Evolutionary conservation across 2,329 filamentous ascomycete genomes (phyloP).

Genomic region (Diaporthe amygdali): DNA sequence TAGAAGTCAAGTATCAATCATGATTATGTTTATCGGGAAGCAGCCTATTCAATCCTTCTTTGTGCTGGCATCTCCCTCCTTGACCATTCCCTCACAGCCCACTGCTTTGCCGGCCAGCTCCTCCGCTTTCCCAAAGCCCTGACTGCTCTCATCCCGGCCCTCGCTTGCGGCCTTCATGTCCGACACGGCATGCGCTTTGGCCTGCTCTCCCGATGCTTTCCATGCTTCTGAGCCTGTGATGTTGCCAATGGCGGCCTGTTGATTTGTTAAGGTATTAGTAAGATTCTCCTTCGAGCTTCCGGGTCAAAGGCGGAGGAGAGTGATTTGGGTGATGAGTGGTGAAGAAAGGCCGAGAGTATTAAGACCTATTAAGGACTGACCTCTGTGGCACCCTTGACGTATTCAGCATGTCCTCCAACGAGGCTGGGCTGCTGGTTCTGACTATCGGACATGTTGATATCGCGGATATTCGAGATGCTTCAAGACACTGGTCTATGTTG

Average conservation of each 20-base stretch:
- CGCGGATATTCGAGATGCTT: background rate
- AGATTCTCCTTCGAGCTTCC: background rate
- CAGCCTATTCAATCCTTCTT: conserved; percentile 32
- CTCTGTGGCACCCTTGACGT: conserved; percentile 71
- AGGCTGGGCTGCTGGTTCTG: conserved; percentile 60
- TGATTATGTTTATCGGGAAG: no score
- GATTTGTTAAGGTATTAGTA: background rate
- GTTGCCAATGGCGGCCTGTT: conserved; percentile 62
- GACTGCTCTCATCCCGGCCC: conserved; percentile 54
- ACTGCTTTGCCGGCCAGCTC: conserved; percentile 67
- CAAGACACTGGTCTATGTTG: no score
- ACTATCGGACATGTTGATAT: conserved; percentile 21
- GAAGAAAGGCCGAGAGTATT: no score
- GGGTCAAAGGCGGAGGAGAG: background rate
- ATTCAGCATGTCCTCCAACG: conserved; percentile 68
- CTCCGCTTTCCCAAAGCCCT: conserved; percentile 68
- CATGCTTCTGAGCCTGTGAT: conserved; percentile 67
- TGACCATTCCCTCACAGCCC: conserved; percentile 73
- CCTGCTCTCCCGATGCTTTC: conserved; percentile 67
- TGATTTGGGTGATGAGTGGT: background rate
- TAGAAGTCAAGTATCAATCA: no score
- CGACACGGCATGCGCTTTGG: conserved; percentile 66
- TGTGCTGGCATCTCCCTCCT: conserved; percentile 61
- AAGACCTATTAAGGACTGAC: no score
- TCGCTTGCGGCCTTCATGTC: conserved; percentile 67